Percentiles rank a stretch among this genome's conserved stretches.
phyloP scores from a whole-genome alignment of 805 yeast genomes.

The Candida insectorum region DNA sequence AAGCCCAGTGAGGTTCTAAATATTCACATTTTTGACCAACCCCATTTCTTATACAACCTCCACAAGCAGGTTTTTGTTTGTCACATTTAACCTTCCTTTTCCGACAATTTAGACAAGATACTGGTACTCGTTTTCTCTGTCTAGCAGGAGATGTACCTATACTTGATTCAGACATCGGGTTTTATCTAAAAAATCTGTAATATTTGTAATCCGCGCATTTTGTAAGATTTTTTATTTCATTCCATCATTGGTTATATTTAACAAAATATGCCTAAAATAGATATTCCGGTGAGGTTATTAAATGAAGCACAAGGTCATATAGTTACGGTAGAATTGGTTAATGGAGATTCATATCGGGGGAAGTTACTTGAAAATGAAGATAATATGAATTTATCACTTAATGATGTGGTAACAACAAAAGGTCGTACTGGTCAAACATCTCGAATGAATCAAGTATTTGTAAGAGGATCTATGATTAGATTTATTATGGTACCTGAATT shows the following conservation, averaged over 20 bases:
- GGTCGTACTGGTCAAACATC: slow-evolving; percentile 65
- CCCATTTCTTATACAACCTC: slow-evolving; percentile 39
- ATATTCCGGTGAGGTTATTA: slow-evolving; percentile 81
- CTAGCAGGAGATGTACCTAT: too few species aligned
- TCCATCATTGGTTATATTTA: not conserved
- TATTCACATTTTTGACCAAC: slow-evolving; percentile 40
- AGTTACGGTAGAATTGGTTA: slow-evolving; percentile 74
- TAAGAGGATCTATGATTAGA: slow-evolving; percentile 87
- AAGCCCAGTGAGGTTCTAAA: slow-evolving; percentile 38
- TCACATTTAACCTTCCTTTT: slow-evolving; percentile 44
- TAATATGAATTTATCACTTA: slow-evolving; percentile 86
- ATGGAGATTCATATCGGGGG: slow-evolving; percentile 88
- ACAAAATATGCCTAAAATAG: slow-evolving; percentile 38
- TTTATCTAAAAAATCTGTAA: too few species aligned
- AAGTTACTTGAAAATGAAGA: slow-evolving; percentile 85
- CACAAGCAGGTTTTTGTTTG: slow-evolving; percentile 37
- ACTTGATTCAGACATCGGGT: too few species aligned
- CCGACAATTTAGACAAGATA: slow-evolving; percentile 39
- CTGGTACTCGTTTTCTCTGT: slow-evolving; percentile 36
- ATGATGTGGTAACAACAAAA: slow-evolving; percentile 77
- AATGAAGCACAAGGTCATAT: slow-evolving; percentile 89
- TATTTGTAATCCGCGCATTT: too few species aligned
- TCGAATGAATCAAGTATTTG: slow-evolving; percentile 79
- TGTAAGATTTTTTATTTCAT: not conserved
- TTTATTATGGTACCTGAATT: slow-evolving; percentile 87